A percentile compares a stretch with the other conserved stretches of the same genome.
These are phyloP conservation scores for Aspergillus carlsbadensis DNA, from an alignment of 495 filamentous ascomycete genomes.

Conservation along the genomic window DNA sequence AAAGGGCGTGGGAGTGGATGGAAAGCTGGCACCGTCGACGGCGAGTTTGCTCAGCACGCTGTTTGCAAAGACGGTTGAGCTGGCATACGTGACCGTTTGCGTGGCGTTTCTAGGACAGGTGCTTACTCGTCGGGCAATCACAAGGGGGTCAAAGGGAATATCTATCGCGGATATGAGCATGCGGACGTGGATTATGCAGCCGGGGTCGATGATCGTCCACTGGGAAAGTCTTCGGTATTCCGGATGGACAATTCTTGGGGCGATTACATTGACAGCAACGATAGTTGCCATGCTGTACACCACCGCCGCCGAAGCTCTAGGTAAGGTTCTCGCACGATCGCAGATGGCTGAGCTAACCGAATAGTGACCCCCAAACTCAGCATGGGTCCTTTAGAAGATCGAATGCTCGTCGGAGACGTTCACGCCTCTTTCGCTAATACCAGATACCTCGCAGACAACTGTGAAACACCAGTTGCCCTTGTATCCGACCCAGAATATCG, in stretches of 20 bases:
- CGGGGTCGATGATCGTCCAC: conserved; percentile 66
- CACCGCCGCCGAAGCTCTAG: conserved; percentile 67
- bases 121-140: conserved; percentile 61
- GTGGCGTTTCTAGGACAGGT: conserved; percentile 73
- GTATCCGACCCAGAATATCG: conserved; percentile 31
- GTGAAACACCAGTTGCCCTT: conserved; percentile 56
- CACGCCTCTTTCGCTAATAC: conserved; percentile 58
- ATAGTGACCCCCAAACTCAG: conserved; percentile 63
- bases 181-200: conserved; percentile 61
- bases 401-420: conserved; percentile 54
- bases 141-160: conserved; percentile 54
- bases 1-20: conserved; percentile 45
- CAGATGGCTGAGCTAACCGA: not conserved
- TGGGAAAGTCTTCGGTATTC: conserved; percentile 61
- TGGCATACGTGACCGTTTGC: conserved; percentile 75
- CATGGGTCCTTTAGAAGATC: conserved; percentile 44
- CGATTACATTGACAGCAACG: conserved; percentile 56
- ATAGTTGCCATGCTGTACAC: conserved; percentile 69
- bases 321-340: conserved; percentile 23
- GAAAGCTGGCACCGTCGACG: conserved; percentile 49
- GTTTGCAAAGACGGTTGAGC: conserved; percentile 71
- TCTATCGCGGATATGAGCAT: conserved; percentile 71
- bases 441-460: conserved; percentile 48
- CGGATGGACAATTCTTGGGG: conserved; percentile 56
- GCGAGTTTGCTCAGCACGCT: conserved; percentile 62